These are phyloP conservation scores for Diaporthe australafricana DNA, from an alignment of 2,329 filamentous ascomycete genomes.

Conservation along the genomic window DNA sequence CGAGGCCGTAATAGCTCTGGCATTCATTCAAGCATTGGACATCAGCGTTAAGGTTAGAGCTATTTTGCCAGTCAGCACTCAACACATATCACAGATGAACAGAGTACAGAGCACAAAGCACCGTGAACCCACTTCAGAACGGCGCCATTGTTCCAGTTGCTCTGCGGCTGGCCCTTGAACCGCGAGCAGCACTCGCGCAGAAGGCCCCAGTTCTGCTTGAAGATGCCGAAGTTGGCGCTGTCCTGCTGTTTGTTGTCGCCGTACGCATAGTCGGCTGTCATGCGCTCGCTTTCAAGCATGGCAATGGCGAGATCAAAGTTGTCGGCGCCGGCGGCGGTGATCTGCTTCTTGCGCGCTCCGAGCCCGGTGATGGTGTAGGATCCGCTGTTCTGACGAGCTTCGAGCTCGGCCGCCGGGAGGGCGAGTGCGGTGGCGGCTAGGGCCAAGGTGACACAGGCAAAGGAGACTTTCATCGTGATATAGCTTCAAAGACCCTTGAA, in stretches of 20 bases:
- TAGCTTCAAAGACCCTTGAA: no score
- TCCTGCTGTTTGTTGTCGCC: conserved; percentile 21
- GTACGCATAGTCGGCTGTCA: conserved; percentile 3
- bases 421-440: background rate
- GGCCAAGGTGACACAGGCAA: background rate
- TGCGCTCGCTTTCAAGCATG: conserved; percentile 5
- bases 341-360: background rate
- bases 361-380: conserved; percentile 10
- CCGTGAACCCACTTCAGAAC: background rate
- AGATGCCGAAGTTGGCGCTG: conserved; percentile 16
- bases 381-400: conserved; percentile 6
- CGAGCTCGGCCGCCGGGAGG: conserved; percentile 1
- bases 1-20: conserved; percentile 3
- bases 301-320: background rate
- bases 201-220: conserved; percentile 15
- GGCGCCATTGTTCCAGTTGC: conserved; percentile 6
- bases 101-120: background rate
- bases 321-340: background rate
- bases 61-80: background rate
- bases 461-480: background rate
- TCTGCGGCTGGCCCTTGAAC: conserved; percentile 8
- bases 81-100: no score
- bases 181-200: conserved; percentile 13
- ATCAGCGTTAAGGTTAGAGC: conserved; percentile 6
- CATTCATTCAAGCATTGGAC: conserved; percentile 3